A percentile compares a stretch with the other conserved stretches of the same genome.
These are phyloP conservation scores for Adansonia madagascariensis DNA, from an alignment of 441 rosid species.

Conservation along the genomic window DNA sequence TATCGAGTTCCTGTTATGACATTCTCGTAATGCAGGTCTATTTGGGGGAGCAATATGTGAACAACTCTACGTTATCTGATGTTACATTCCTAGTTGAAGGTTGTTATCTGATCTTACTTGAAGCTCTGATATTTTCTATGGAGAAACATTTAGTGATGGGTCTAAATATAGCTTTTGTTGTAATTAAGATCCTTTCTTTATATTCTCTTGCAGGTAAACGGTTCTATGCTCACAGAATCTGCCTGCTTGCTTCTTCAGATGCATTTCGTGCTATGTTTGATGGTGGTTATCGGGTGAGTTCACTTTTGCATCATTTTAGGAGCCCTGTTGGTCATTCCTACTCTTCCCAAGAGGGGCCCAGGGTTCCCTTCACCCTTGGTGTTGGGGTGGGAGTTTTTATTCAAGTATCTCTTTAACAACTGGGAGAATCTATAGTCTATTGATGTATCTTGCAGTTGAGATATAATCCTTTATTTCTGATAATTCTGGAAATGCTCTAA, in stretches of 20 bases:
- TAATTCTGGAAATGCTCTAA: background rate
- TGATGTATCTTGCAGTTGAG: constrained; percentile 12
- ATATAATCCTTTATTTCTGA: background rate
- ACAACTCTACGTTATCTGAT: constrained; percentile 89
- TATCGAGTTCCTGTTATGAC: constrained; percentile 18
- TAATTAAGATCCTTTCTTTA: background rate
- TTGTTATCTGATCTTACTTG: constrained; percentile 41
- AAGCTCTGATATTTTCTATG: constrained; percentile 8
- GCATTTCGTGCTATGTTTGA: constrained; percentile 99
- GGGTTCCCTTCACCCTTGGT: background rate
- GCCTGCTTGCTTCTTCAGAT: constrained; percentile 97
- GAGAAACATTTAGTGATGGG: constrained; percentile 1
- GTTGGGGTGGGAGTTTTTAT: background rate
- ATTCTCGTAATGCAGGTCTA: constrained; percentile 64
- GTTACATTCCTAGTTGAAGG: constrained; percentile 96
- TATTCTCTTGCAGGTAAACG: constrained; percentile 64
- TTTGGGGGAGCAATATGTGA: constrained; percentile 89
- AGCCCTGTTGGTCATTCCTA: background rate
- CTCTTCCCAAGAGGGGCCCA: constrained; percentile 5
- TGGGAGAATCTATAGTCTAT: background rate
- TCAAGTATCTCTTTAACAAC: constrained; percentile 14
- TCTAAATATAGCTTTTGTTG: constrained; percentile 20
- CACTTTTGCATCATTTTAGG: constrained; percentile 19
- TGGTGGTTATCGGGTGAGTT: constrained; percentile 92
- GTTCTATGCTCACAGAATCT: constrained; percentile 94